Percentiles rank a stretch among this genome's conserved stretches.
Conservation (phyloP, 2,329 filamentous ascomycete species). For the Sporothrix globosa region DNA sequence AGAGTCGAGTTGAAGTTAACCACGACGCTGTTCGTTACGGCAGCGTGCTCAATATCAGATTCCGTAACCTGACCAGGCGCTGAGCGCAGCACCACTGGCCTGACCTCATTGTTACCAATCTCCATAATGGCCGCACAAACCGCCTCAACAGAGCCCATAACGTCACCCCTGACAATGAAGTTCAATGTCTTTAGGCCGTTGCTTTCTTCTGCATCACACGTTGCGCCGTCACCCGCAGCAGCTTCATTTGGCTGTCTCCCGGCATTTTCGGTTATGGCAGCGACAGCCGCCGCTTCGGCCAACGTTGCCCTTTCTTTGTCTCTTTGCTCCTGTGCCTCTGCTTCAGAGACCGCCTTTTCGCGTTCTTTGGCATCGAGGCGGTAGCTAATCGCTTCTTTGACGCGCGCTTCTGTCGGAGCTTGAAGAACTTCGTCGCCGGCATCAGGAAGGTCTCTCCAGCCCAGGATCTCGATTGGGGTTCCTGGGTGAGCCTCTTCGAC, state of each 20-base stretch:
- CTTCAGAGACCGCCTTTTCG: slow-evolving; percentile 75
- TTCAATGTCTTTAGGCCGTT: slow-evolving; percentile 61
- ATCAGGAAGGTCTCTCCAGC: slow-evolving; percentile 82
- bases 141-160: slow-evolving; percentile 91
- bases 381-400: slow-evolving; percentile 76
- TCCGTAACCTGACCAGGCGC: slow-evolving; percentile 78
- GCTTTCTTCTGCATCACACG: slow-evolving; percentile 39
- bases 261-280: slow-evolving; percentile 43
- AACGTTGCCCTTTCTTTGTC: slow-evolving; percentile 58
- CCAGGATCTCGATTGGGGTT: slow-evolving; percentile 87
- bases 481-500: slow-evolving; percentile 79
- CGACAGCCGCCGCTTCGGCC: slow-evolving; percentile 48
- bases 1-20: slow-evolving; percentile 83
- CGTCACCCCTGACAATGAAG: slow-evolving; percentile 90
- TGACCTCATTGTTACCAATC: slow-evolving; percentile 83
- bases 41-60: slow-evolving; percentile 87
- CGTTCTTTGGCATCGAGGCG: slow-evolving; percentile 72
- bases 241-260: slow-evolving; percentile 43
- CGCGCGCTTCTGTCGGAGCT: slow-evolving; percentile 75
- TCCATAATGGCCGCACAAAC: slow-evolving; percentile 75
- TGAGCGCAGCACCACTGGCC: slow-evolving; percentile 73
- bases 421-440: slow-evolving; percentile 89
- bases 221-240: slow-evolving; percentile 40
- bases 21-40: slow-evolving; percentile 72
- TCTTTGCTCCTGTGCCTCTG: slow-evolving; percentile 71